Evolutionary conservation across 1,284 basidiomycete genomes (phyloP).

Genomic region (Trametes versicolor): DNA sequence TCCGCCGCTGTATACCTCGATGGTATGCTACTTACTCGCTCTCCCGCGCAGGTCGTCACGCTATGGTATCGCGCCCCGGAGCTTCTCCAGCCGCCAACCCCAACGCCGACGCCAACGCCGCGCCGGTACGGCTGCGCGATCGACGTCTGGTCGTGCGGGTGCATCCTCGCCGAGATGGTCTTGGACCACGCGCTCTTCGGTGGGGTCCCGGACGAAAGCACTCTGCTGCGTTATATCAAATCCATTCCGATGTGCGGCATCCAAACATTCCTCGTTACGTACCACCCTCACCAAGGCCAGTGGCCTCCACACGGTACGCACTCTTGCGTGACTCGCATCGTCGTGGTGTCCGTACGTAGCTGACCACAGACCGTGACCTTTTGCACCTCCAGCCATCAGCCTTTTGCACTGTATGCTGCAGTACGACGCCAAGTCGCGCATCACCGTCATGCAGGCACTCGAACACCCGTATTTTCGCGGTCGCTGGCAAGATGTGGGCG

Average conservation of each 20-base stretch:
- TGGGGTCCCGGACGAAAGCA: neutral
- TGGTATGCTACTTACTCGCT: neutral
- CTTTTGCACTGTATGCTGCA: too few species aligned
- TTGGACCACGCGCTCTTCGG: neutral
- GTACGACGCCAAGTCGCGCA: too few species aligned
- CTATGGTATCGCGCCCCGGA: conserved; percentile 3
- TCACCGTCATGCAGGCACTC: too few species aligned
- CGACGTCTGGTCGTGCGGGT: conserved; percentile 5
- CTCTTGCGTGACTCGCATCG: too few species aligned
- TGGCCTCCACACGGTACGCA: neutral
- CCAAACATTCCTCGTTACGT: neutral
- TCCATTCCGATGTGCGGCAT: neutral
- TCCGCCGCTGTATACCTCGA: neutral
- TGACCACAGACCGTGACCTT: too few species aligned
- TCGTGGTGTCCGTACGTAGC: too few species aligned
- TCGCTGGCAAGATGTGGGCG: too few species aligned
- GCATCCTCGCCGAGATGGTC: conserved; percentile 5
- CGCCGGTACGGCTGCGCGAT: neutral
- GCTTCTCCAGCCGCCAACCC: neutral
- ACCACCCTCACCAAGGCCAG: neutral
- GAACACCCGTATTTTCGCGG: too few species aligned
- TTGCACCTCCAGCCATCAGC: too few species aligned
- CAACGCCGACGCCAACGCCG: too few species aligned
- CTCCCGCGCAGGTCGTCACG: neutral
- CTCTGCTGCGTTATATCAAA: neutral